Evolutionary conservation across 129 eudicot species (phyloP).

Genomic region (Pulicaria dysenterica): DNA sequence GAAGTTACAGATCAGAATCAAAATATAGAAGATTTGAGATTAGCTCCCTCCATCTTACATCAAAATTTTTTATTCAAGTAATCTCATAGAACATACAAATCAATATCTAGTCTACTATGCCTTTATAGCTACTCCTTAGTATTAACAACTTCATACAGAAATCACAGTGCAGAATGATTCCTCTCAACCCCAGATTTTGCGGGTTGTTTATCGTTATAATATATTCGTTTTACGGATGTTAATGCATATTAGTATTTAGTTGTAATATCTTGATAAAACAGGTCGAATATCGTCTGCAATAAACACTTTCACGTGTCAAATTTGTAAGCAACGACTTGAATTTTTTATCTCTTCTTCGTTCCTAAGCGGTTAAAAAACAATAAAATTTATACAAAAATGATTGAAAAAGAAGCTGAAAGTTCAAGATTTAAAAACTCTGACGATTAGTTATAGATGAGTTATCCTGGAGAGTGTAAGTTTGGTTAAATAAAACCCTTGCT

Average conservation of each 20-base stretch:
- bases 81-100: constrained; percentile 12
- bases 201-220: constrained; percentile 18
- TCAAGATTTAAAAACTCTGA: too few relatives aligned
- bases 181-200: constrained; percentile 20
- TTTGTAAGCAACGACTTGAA: too few relatives aligned
- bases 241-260: background rate
- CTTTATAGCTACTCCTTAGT: constrained; percentile 25
- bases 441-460: too few relatives aligned
- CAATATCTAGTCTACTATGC: constrained; percentile 17
- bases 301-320: too few relatives aligned
- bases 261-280: too few relatives aligned
- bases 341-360: too few relatives aligned
- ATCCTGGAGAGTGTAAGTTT: too few relatives aligned
- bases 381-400: too few relatives aligned
- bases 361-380: too few relatives aligned
- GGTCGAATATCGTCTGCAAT: too few relatives aligned
- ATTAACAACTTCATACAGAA: constrained; percentile 25
- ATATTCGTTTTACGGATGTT: background rate
- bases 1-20: constrained; percentile 21
- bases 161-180: constrained; percentile 24
- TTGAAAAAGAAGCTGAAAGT: too few relatives aligned
- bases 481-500: too few relatives aligned
- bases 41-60: constrained; percentile 30
- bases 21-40: constrained; percentile 20
- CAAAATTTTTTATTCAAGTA: constrained; percentile 19